These are phyloP conservation scores for Pseudophaeomoniella oleicola DNA, from an alignment of 2,329 filamentous ascomycete species.

Conservation along the genomic window DNA sequence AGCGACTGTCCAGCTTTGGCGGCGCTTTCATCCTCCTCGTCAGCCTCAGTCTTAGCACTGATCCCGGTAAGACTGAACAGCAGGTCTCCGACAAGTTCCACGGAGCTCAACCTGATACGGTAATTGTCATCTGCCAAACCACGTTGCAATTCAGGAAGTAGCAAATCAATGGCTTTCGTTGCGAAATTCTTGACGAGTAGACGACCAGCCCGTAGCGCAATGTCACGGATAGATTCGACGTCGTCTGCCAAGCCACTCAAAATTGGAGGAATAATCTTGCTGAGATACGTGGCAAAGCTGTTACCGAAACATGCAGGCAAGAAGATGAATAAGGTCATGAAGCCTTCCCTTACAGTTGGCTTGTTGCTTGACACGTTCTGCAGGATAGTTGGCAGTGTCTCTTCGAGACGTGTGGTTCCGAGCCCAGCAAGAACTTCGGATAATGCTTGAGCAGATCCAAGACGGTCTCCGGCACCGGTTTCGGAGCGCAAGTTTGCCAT, in stretches of 20 bases:
- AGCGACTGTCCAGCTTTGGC: slow-evolving; percentile 86
- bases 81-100: slow-evolving; percentile 90
- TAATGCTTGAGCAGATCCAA: slow-evolving; percentile 91
- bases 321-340: slow-evolving; percentile 99
- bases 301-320: slow-evolving; percentile 98
- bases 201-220: slow-evolving; percentile 83
- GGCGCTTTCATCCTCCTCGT: slow-evolving; percentile 59
- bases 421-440: slow-evolving; percentile 91
- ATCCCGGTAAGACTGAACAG: slow-evolving; percentile 97
- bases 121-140: slow-evolving; percentile 96
- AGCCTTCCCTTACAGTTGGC: slow-evolving; percentile 82
- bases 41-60: slow-evolving; percentile 59
- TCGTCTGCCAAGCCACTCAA: slow-evolving; percentile 89
- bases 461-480: slow-evolving; percentile 84
- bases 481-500: slow-evolving; percentile 98
- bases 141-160: slow-evolving; percentile 87
- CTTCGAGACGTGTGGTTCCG: slow-evolving; percentile 81
- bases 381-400: slow-evolving; percentile 87
- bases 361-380: slow-evolving; percentile 92
- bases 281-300: slow-evolving; percentile 91
- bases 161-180: slow-evolving; percentile 79
- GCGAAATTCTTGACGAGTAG: slow-evolving; percentile 98
- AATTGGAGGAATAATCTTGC: slow-evolving; percentile 89
- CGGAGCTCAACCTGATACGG: slow-evolving; percentile 93
- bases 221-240: slow-evolving; percentile 90